Percentiles rank a stretch among this genome's conserved stretches.
phyloP scores from a whole-genome alignment of 495 filamentous ascomycete species.

The Penicillium canescens region DNA sequence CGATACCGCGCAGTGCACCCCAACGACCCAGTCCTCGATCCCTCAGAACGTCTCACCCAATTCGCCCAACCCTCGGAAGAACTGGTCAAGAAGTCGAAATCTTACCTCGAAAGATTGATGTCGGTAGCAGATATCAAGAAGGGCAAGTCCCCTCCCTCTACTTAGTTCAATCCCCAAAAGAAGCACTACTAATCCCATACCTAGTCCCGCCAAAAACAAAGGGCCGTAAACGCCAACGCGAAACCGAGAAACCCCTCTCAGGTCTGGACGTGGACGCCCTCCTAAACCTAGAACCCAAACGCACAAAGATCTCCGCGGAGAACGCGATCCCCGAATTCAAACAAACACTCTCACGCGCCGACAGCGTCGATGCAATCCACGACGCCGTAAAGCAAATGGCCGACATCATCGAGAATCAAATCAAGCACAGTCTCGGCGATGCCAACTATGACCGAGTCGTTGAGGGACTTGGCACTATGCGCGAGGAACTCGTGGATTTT shows the following conservation, averaged over 20 bases:
- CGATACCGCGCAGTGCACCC: constrained; percentile 78
- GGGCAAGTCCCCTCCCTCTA: constrained; percentile 45
- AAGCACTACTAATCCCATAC: constrained; percentile 1
- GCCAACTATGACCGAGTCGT: constrained; percentile 70
- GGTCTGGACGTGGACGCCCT: constrained; percentile 85
- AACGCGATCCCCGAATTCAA: constrained; percentile 95
- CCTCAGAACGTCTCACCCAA: constrained; percentile 66
- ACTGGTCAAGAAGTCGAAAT: constrained; percentile 55
- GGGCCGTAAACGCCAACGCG: constrained; percentile 66
- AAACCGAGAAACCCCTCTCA: constrained; percentile 81
- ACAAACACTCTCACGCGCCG: constrained; percentile 66
- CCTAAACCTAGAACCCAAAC: constrained; percentile 59
- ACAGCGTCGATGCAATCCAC: constrained; percentile 60
- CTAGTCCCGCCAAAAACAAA: constrained; percentile 82
- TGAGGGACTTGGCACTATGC: constrained; percentile 75
- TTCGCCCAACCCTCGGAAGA: constrained; percentile 74
- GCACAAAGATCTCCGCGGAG: constrained; percentile 64
- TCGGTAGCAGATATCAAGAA: constrained; percentile 81
- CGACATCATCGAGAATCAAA: constrained; percentile 64
- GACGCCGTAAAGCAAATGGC: constrained; percentile 76
- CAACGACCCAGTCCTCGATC: constrained; percentile 63
- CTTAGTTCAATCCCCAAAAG: not conserved
- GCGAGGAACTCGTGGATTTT: constrained; percentile 71
- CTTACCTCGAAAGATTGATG: constrained; percentile 61
- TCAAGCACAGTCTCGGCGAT: constrained; percentile 73